Percentiles rank a stretch among this genome's conserved stretches.
phyloP scores from a whole-genome alignment of 2,329 filamentous ascomycete genomes.

The Penicillium sp. region DNA sequence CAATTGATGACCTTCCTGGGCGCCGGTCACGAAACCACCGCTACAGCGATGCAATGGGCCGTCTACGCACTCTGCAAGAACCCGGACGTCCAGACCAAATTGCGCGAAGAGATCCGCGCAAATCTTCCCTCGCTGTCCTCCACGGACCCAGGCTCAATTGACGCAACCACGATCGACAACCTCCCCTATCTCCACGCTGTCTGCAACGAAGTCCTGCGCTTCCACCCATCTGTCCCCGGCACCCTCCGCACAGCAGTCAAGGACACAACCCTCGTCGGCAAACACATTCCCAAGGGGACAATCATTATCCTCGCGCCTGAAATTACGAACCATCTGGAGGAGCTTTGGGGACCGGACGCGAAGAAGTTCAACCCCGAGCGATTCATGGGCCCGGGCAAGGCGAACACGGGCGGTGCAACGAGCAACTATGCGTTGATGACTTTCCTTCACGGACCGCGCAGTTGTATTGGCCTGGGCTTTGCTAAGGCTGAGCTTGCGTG shows the following conservation, averaged over 20 bases:
- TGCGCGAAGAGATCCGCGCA: slow-evolving; percentile 68
- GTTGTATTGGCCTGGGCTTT: slow-evolving; percentile 82
- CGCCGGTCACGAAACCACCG: slow-evolving; percentile 79
- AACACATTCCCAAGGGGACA: slow-evolving; percentile 69
- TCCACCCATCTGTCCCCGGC: slow-evolving; percentile 69
- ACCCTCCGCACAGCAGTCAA: slow-evolving; percentile 66
- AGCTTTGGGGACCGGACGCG: slow-evolving; percentile 77
- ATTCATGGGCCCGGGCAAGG: slow-evolving; percentile 59
- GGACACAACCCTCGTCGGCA: slow-evolving; percentile 67
- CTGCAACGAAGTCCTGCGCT: slow-evolving; percentile 73
- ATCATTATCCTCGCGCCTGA: slow-evolving; percentile 64
- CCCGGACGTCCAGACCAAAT: slow-evolving; percentile 63
- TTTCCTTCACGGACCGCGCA: slow-evolving; percentile 82
- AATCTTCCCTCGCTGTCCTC: slow-evolving; percentile 57
- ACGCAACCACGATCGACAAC: slow-evolving; percentile 62
- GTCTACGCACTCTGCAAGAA: slow-evolving; percentile 68
- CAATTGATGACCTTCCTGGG: slow-evolving; percentile 90
- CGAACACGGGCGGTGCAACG: slow-evolving; percentile 68
- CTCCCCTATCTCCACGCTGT: slow-evolving; percentile 81
- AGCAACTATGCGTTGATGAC: slow-evolving; percentile 79
- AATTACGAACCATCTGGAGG: slow-evolving; percentile 69
- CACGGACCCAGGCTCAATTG: slow-evolving; percentile 65
- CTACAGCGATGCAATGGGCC: slow-evolving; percentile 74
- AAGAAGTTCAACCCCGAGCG: slow-evolving; percentile 75
- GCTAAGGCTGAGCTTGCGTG: slow-evolving; percentile 84